Evolutionary conservation across 441 rosid genomes (phyloP).

Genomic region (Viola pubescens): DNA sequence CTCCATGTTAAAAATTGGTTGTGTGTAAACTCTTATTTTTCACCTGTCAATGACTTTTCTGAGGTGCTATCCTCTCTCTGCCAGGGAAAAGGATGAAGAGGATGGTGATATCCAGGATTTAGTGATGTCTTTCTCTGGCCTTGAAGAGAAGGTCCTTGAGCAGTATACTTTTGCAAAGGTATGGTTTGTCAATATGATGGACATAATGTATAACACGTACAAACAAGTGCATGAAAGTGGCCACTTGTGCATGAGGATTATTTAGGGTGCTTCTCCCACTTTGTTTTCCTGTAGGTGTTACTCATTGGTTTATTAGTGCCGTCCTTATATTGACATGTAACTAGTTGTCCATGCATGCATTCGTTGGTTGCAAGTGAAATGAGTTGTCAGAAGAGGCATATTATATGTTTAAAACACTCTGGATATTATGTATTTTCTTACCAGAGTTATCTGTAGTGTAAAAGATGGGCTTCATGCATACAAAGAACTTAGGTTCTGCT

Average conservation of each 20-base stretch:
- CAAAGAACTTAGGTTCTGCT: too few species aligned
- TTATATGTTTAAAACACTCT: too few species aligned
- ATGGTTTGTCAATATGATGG: conserved; percentile 10
- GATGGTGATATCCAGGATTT: conserved; percentile 70
- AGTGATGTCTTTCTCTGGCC: conserved; percentile 64
- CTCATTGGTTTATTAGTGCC: background rate
- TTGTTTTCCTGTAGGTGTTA: background rate
- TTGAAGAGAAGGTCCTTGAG: conserved; percentile 85
- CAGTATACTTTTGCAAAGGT: conserved; percentile 96
- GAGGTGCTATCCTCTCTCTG: conserved; percentile 16
- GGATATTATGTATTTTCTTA: too few species aligned
- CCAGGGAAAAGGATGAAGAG: conserved; percentile 65
- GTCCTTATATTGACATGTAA: too few species aligned
- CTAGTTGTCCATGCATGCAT: too few species aligned
- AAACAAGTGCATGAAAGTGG: background rate
- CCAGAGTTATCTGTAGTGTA: too few species aligned
- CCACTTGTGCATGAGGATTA: background rate
- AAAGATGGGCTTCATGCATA: too few species aligned
- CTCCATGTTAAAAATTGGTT: background rate
- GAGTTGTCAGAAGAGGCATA: too few species aligned
- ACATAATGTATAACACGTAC: background rate
- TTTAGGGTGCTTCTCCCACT: background rate
- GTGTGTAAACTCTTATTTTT: conserved; percentile 5
- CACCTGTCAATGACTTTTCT: conserved; percentile 14
- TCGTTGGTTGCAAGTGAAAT: too few species aligned